Evolutionary conservation across 768 basidiomycete species (phyloP), one percentile per base, ranked within the genome.

Genomic region (Leccinum disarticulatum): DNA sequence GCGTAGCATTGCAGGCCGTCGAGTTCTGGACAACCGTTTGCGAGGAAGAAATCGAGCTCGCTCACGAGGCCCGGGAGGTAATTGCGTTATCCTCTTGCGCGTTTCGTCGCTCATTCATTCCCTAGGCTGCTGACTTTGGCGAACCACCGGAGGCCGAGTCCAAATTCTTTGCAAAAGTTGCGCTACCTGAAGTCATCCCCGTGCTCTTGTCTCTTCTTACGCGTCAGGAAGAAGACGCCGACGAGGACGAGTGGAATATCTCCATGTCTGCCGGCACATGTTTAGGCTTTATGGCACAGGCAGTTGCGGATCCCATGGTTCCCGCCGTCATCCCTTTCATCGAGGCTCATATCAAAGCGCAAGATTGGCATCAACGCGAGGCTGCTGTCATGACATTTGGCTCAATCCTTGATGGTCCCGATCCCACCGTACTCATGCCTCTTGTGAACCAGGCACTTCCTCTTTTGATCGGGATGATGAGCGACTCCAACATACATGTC

Each of bases 11-110:
- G 30, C 97, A 99, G 74, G 97, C 97, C 25, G 89, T 99, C 55
- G 97, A 99, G 71, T 99, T 99, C 76, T 99, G 97, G 97, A 95
- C 95, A 5, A 98, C 96, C 8, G 96, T 98, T 2, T 98, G 95
- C 69, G 96, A 99, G 72, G 93, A 97, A 73, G 97, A 99, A 74
- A 87, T 94, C 25, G 95, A 98, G 58, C 80, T 98, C 52, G 87
- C 90, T 19, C 82, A 93, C 65, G 95, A 98, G 70, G 91, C 91
- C 2, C 88, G 92, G 62, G 96, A 98, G 80, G 93, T 93, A 69
- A 57, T 79, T 70, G 2, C 11, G 28, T 25, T 51, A 25, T 50
- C 49, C 28, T 31, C 3, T 46, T 56, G 3, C 13, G 5, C 22
- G 9, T 22, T 27, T 22, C 46, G n/a, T 46, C 54, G 7, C 55